Evolutionary conservation across 768 basidiomycete genomes (phyloP).

Genomic region (Hygrocybe coccinea): DNA sequence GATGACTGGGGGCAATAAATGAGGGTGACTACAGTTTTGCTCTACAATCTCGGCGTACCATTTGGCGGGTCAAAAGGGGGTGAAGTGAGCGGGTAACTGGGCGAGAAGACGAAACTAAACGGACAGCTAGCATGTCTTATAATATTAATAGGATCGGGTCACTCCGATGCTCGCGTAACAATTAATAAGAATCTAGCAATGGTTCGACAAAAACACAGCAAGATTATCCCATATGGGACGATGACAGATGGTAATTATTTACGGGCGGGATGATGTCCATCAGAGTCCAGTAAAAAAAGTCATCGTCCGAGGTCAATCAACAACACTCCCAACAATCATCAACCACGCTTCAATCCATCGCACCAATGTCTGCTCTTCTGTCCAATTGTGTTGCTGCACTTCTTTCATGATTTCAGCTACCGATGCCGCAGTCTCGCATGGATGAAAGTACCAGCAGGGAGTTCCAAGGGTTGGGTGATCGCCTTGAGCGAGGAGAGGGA

Average conservation of each 20-base stretch:
- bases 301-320: conserved; percentile 53
- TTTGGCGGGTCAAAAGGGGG: conserved; percentile 43
- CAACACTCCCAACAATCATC: conserved; percentile 60
- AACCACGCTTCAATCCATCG: conserved; percentile 77
- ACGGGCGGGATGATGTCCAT: too few relatives aligned
- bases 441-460: conserved; percentile 84
- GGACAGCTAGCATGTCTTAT: conserved; percentile 41
- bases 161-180: neutral
- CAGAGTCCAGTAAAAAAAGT: neutral
- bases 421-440: conserved; percentile 67
- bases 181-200: neutral
- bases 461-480: conserved; percentile 77
- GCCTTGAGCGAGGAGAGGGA: conserved; percentile 79
- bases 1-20: conserved; percentile 28
- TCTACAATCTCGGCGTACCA: conserved; percentile 37
- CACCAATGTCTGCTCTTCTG: conserved; percentile 28
- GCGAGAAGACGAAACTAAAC: conserved; percentile 35
- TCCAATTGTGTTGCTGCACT: conserved; percentile 27
- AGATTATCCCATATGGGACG: neutral
- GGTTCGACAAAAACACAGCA: neutral
- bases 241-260: too few relatives aligned
- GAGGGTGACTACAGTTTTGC: neutral
- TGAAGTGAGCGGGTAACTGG: conserved; percentile 35
- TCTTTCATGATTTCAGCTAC: conserved; percentile 67
- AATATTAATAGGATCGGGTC: neutral